These are phyloP conservation scores for Podosphaera xanthii DNA, from an alignment of 2,329 filamentous ascomycete genomes.

Conservation along the genomic window DNA sequence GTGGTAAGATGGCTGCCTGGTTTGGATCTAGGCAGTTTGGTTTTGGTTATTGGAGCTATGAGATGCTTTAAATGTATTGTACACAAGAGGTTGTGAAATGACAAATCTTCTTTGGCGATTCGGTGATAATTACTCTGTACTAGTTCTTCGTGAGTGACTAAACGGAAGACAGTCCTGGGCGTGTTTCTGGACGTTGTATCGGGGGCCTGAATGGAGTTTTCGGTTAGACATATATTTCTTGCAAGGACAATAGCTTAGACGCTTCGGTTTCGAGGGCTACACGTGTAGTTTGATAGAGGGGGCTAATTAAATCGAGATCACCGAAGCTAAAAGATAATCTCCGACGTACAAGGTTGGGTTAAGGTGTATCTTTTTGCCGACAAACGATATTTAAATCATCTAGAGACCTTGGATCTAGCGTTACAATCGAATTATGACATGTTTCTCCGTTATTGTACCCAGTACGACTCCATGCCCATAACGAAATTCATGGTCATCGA, in stretches of 20 bases:
- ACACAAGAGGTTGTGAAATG: not conserved
- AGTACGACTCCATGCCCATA: slow-evolving; percentile 21
- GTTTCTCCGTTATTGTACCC: slow-evolving; percentile 21
- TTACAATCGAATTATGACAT: slow-evolving; percentile 17
- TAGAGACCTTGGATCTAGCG: slow-evolving; percentile 10
- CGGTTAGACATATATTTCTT: slow-evolving; percentile 15
- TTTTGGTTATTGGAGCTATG: not conserved
- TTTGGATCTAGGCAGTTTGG: slow-evolving; percentile 2
- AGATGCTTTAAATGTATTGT: slow-evolving; percentile 5
- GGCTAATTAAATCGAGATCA: slow-evolving; percentile 15
- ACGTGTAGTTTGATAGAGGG: slow-evolving; percentile 13
- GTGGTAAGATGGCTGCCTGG: slow-evolving; percentile 6
- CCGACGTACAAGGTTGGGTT: slow-evolving; percentile 12
- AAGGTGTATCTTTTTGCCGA: slow-evolving; percentile 13
- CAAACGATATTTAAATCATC: slow-evolving; percentile 11
- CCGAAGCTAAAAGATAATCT: slow-evolving; percentile 18
- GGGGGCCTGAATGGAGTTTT: slow-evolving; percentile 13
- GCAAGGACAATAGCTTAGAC: slow-evolving; percentile 5
- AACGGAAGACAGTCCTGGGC: slow-evolving; percentile 11
- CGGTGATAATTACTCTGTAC: slow-evolving; percentile 2
- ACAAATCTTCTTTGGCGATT: slow-evolving; percentile 8
- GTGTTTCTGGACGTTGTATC: slow-evolving; percentile 12
- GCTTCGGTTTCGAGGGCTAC: slow-evolving; percentile 8
- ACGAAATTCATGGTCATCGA: slow-evolving; percentile 13
- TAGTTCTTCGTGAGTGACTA: not conserved